Conservation (phyloP, 371 early-diverging fungal genomes). For the Cokeromyces recurvatus region DNA sequence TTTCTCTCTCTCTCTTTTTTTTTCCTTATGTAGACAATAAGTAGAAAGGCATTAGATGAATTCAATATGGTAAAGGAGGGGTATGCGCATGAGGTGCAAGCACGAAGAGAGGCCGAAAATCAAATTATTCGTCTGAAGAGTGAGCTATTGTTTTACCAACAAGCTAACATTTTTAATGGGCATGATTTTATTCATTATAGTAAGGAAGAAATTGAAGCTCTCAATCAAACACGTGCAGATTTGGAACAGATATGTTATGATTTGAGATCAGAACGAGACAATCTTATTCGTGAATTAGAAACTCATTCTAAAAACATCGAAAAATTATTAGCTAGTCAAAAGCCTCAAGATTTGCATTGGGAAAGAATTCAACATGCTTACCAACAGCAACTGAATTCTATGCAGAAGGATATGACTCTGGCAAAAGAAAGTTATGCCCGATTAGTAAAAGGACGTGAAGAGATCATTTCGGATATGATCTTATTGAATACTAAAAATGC, state of each 20-base stretch:
- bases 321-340: conserved; percentile 14
- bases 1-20: no score
- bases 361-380: conserved; percentile 26
- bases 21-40: conserved; percentile 39
- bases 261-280: conserved; percentile 24
- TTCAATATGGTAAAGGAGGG: conserved; percentile 41
- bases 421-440: conserved; percentile 14
- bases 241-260: conserved; percentile 28
- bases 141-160: conserved; percentile 34
- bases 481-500: conserved; percentile 55
- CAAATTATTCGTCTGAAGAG: conserved; percentile 23
- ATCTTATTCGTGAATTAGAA: conserved; percentile 19
- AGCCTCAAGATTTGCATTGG: conserved; percentile 19
- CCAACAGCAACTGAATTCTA: conserved; percentile 32
- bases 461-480: conserved; percentile 51
- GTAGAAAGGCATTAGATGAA: conserved; percentile 45
- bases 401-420: conserved; percentile 23
- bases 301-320: conserved; percentile 8
- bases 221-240: conserved; percentile 15
- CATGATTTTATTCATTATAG: conserved; percentile 14
- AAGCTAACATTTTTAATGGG: conserved; percentile 16
- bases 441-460: conserved; percentile 26
- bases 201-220: conserved; percentile 27
- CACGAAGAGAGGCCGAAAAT: conserved; percentile 34
- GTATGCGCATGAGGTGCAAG: conserved; percentile 33